Percentiles rank a stretch among this genome's conserved stretches.
These are phyloP conservation scores for Aspergillus quadrilineatus DNA, from an alignment of 2,329 filamentous ascomycete genomes.

Conservation along the genomic window DNA sequence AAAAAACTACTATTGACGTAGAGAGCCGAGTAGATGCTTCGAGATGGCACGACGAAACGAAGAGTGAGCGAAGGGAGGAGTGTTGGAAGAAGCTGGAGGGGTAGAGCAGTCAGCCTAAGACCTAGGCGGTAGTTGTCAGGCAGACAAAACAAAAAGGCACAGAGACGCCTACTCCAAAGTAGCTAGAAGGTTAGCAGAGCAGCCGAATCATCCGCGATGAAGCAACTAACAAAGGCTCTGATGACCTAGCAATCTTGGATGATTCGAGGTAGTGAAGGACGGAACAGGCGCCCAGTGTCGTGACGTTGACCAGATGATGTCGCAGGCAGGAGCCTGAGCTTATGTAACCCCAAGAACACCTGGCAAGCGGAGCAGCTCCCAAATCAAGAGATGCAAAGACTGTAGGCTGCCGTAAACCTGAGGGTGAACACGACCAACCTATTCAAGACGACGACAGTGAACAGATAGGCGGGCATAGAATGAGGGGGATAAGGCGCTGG, in stretches of 20 bases:
- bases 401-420: neutral
- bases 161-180: neutral
- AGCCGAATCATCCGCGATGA: neutral
- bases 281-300: constrained; percentile 3
- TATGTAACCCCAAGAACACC: constrained; percentile 3
- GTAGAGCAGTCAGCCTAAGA: constrained; percentile 3
- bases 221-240: neutral
- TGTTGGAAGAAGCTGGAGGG: neutral
- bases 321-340: constrained; percentile 5
- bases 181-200: neutral
- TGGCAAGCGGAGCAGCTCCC: neutral
- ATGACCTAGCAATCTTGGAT: neutral
- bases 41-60: neutral
- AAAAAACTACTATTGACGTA: neutral
- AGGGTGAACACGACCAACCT: neutral
- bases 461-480: neutral
- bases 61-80: neutral
- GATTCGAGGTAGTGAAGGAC: neutral
- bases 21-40: neutral
- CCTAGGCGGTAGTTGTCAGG: neutral
- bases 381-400: neutral
- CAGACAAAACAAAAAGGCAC: neutral
- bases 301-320: neutral
- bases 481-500: constrained; percentile 3
- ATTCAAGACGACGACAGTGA: neutral